phyloP scores from a whole-genome alignment of 164 flowering plant species.

The Chloranthus sessilifolius region DNA sequence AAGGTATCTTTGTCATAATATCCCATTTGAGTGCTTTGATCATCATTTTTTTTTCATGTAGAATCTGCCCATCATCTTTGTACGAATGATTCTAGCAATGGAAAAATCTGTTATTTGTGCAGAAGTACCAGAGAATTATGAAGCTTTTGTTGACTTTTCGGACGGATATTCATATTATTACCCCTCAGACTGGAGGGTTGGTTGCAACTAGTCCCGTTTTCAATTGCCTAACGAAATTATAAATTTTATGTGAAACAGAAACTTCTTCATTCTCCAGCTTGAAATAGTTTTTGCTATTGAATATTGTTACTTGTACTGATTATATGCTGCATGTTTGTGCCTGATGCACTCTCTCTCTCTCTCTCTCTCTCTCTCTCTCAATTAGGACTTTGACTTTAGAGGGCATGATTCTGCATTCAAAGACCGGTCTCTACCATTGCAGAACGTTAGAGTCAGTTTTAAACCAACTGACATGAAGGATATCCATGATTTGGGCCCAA shows the following conservation, averaged over 20 bases:
- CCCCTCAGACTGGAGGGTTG: conserved; percentile 90
- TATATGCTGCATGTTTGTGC: too few relatives aligned
- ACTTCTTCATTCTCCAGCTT: conserved; percentile 1
- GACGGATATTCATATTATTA: conserved; percentile 84
- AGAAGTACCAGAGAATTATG: conserved; percentile 59
- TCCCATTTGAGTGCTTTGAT: not conserved
- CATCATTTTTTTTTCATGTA: not conserved
- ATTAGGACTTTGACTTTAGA: conserved; percentile 68
- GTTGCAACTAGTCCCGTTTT: conserved; percentile 6
- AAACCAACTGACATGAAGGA: conserved; percentile 73
- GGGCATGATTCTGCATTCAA: conserved; percentile 94
- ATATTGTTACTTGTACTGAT: too few relatives aligned
- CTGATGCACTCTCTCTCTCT: not conserved
- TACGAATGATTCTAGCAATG: not conserved
- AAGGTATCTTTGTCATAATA: conserved; percentile 34
- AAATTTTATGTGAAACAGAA: conserved; percentile 4
- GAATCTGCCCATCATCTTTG: not conserved
- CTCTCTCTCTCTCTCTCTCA: conserved; percentile 2
- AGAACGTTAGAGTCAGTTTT: conserved; percentile 81
- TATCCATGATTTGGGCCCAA: conserved; percentile 78
- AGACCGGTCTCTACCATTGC: conserved; percentile 62
- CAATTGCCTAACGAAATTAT: too few relatives aligned
- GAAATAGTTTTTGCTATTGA: not conserved
- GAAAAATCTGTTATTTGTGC: conserved; percentile 17
- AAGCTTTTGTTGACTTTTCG: conserved; percentile 51